Percentiles rank a stretch among this genome's conserved stretches.
Conservation (phyloP, 2,329 filamentous ascomycete genomes). For the Sarocladium brachiariae region DNA sequence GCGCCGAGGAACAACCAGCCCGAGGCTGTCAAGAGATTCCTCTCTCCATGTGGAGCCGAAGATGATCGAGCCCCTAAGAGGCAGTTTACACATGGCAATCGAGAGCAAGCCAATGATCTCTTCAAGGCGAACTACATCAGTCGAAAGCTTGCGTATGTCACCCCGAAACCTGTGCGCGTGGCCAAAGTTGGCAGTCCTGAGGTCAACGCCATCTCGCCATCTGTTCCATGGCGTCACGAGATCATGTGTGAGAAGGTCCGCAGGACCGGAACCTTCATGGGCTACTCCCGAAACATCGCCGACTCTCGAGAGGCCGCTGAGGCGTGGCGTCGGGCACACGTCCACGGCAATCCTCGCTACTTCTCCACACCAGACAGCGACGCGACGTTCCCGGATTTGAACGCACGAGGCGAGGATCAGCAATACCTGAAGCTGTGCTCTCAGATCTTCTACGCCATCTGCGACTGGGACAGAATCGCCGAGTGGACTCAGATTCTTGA, state of each 20-base stretch:
- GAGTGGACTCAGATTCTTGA: slow-evolving; percentile 18
- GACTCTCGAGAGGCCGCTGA: background rate
- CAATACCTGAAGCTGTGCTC: slow-evolving; percentile 5
- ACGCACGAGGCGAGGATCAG: background rate
- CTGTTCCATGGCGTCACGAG: background rate
- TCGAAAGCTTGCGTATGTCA: background rate
- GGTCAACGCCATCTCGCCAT: background rate
- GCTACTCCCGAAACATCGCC: background rate
- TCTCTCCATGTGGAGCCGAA: background rate
- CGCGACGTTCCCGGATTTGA: slow-evolving; percentile 6
- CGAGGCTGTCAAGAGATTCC: background rate
- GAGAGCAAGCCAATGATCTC: background rate
- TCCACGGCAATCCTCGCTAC: background rate
- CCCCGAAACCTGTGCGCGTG: background rate
- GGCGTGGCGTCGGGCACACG: background rate
- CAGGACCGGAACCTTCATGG: background rate
- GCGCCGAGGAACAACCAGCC: background rate
- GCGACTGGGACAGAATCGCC: slow-evolving; percentile 17
- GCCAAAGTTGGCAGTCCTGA: slow-evolving; percentile 1
- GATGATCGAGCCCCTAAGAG: background rate
- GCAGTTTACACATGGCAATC: no score
- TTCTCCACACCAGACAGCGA: background rate
- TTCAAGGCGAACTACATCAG: background rate
- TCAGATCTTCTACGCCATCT: slow-evolving; percentile 18
- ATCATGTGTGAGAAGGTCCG: background rate